Evolutionary conservation across 345 rosid genomes (phyloP).

Genomic region (Gossypium stocksii): DNA sequence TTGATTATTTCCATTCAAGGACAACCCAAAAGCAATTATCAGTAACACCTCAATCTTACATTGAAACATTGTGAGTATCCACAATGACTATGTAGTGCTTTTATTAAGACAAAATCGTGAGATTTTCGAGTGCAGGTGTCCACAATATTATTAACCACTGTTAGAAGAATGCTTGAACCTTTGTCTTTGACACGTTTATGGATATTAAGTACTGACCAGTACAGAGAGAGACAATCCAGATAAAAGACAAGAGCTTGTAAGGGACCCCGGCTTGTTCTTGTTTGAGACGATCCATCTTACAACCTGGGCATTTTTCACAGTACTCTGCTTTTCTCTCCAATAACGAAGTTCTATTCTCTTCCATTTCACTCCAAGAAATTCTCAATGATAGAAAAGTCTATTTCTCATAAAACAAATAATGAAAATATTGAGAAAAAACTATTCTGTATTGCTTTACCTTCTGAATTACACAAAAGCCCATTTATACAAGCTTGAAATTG

Average conservation of each 20-base stretch:
- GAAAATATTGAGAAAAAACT: too few species aligned
- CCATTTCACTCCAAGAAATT: neutral
- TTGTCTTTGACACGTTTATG: neutral
- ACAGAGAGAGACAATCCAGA: slow-evolving; percentile 55
- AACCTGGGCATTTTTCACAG: slow-evolving; percentile 46
- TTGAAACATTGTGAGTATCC: neutral
- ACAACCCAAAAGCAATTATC: neutral
- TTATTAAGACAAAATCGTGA: neutral
- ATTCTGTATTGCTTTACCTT: too few species aligned
- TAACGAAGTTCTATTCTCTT: slow-evolving; percentile 14
- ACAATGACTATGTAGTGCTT: neutral
- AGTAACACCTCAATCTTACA: neutral
- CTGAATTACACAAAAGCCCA: too few species aligned
- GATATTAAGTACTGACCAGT: slow-evolving; percentile 31
- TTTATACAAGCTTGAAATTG: too few species aligned
- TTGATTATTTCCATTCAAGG: neutral
- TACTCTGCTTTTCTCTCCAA: slow-evolving; percentile 19
- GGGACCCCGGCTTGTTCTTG: slow-evolving; percentile 30
- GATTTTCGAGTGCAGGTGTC: neutral
- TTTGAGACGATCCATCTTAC: slow-evolving; percentile 42
- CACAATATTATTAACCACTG: neutral
- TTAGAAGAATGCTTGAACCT: neutral
- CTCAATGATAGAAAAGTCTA: too few species aligned
- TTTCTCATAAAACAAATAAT: too few species aligned
- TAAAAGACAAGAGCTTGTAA: slow-evolving; percentile 38